These are phyloP conservation scores for Ustulina deusta DNA, from an alignment of 2,329 filamentous ascomycete species.

Conservation along the genomic window DNA sequence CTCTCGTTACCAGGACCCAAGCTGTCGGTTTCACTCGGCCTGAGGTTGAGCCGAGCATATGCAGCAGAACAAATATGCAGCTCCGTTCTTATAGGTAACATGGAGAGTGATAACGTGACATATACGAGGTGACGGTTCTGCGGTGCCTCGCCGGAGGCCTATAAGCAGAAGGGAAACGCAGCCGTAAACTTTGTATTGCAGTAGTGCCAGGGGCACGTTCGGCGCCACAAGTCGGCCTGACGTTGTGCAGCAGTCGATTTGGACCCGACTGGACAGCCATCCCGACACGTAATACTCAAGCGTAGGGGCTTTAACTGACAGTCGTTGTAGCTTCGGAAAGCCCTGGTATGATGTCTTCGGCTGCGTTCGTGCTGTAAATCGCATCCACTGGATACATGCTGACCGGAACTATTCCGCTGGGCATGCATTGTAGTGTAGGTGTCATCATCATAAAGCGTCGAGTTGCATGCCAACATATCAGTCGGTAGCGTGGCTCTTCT, in stretches of 20 bases:
- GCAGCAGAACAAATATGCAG: conserved; percentile 28
- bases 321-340: conserved; percentile 30
- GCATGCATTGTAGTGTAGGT: background rate
- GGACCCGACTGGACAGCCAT: conserved; percentile 37
- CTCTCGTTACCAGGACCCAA: conserved; percentile 38
- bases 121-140: conserved; percentile 41
- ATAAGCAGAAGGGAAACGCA: conserved; percentile 26
- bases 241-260: conserved; percentile 31
- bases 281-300: conserved; percentile 32
- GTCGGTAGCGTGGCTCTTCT: conserved; percentile 1
- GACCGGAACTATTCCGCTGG: conserved; percentile 34
- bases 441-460: conserved; percentile 5
- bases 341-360: conserved; percentile 23
- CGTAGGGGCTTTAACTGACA: conserved; percentile 26
- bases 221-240: conserved; percentile 35
- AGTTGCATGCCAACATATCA: conserved; percentile 12
- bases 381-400: conserved; percentile 9
- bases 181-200: conserved; percentile 27
- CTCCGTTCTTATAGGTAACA: conserved; percentile 23
- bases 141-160: conserved; percentile 35
- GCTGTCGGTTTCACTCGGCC: conserved; percentile 40
- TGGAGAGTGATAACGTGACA: conserved; percentile 40
- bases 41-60: conserved; percentile 34
- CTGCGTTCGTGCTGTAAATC: conserved; percentile 24
- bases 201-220: conserved; percentile 37